Evolutionary conservation across 257 asterid species (phyloP), one percentile per base, ranked within the genome.

Genomic region (Avicennia marina): DNA sequence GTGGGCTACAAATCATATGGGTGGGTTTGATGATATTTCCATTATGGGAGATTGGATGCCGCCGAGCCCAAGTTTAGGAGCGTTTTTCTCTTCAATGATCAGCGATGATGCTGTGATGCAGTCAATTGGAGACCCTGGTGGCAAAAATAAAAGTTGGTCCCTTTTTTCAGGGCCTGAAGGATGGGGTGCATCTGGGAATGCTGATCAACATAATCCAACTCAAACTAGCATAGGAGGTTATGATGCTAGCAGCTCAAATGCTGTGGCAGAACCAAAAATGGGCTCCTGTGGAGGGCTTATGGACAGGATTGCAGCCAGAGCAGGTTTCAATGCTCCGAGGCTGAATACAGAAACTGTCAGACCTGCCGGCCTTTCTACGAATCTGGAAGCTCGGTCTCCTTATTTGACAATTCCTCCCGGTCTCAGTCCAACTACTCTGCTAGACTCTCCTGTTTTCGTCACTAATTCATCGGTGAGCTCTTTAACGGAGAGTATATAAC

Each of bases 311-410:
- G 90, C 86, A 8, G 85, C 89, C 54, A 72, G 93, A 69, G 87
- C 94, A 22, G 94, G 96, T 50, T 79, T 84, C 63, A 87, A 76
- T 65, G 86, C 94, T 56, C 95, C 96, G 2, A 80, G 82, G 69
- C 58, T 87, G 68, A 75, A 82, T 70, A 84, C 93, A 2, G 83
- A 82, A 57, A 76, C 70, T 58, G 70, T 82, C 40, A 76, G 75
- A 50, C 65, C 81, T 34, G 66, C 70, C 61, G 77, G 72, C 34
- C 63, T 69, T 48, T 61, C 81, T 19, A 71, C 71, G 53, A 70
- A 47, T 32, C 72, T 69, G 36, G 85, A 73, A 43, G 76, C 66
- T 57, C 76, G 24, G 52, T 79, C 88, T 31, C 86, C 90, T 42
- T 84, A 60, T 70, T 58, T 84, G 63, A 81, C 87, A 10, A 79